phyloP scores from a whole-genome alignment of 805 yeast genomes.

The Citeromyces matritensis region DNA sequence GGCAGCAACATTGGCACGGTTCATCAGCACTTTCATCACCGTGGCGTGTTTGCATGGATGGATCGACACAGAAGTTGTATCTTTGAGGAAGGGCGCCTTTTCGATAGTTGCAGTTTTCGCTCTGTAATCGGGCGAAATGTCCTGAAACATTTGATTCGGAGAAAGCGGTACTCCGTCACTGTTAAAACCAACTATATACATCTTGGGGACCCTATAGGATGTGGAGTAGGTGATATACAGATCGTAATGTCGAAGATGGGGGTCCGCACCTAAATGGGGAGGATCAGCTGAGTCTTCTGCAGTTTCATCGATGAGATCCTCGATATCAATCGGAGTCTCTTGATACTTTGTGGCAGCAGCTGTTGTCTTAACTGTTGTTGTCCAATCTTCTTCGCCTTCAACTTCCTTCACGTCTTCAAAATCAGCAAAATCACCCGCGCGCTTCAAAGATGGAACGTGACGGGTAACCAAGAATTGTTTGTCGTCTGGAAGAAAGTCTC shows the following conservation, averaged over 20 bases:
- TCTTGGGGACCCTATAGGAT: constrained; percentile 88
- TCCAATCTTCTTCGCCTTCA: constrained; percentile 42
- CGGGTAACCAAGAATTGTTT: constrained; percentile 81
- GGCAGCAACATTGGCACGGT: constrained; percentile 29
- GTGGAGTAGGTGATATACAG: constrained; percentile 87
- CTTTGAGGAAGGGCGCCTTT: constrained; percentile 68
- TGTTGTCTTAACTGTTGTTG: constrained; percentile 16
- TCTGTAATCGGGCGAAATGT: constrained; percentile 80
- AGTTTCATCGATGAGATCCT: constrained; percentile 17
- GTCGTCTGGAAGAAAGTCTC: constrained; percentile 69
- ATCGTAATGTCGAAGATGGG: constrained; percentile 60
- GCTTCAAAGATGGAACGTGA: constrained; percentile 73
- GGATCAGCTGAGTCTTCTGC: constrained; percentile 27
- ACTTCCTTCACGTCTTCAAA: constrained; percentile 10
- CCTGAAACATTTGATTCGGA: constrained; percentile 90
- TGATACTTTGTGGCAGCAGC: constrained; percentile 10
- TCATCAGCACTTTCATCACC: constrained; percentile 83
- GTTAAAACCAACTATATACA: constrained; percentile 81
- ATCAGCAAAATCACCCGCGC: constrained; percentile 46
- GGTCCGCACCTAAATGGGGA: constrained; percentile 14
- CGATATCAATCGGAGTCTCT: constrained; percentile 23
- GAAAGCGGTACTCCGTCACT: constrained; percentile 73
- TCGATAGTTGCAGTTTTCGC: constrained; percentile 96
- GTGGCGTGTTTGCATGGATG: constrained; percentile 95
- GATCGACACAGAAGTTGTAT: constrained; percentile 71